Evolutionary conservation across 106 monocot species (phyloP), one percentile per base, ranked within the genome.

Genomic region (Dendrobium officinale): DNA sequence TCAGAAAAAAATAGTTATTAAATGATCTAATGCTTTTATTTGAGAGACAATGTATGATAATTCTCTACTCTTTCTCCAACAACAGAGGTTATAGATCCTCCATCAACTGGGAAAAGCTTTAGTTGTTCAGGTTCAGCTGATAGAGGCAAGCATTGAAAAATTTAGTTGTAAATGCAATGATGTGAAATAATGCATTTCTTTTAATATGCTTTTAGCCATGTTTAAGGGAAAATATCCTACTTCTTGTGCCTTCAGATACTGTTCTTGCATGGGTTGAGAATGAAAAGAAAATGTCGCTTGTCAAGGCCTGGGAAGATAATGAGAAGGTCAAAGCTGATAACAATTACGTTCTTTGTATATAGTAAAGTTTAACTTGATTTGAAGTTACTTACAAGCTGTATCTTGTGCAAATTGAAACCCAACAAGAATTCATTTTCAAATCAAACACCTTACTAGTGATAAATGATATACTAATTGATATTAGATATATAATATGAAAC

Each of bases 241-340:
- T 54, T 16, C 45, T 54, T 16, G 16, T 40, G 19, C 41, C 16
- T 40, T 8, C 79, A 87, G 87, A 90, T 86, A 76, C 81, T 51
- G 81, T 83, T 87, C 90, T 90, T 83, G 67, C 85, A 26, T 79
- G 87, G 26, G 77, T 90, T 42, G 83, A 83, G 80, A 87, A 81
- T n/a, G 90, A 90, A 78, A 90, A 90, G 77, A 81, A 81, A 56
- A 61, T 81, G 72, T 87, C 90, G 17, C 68, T 90, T 64, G 88
- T 87, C 81, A 87, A 49, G 61, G 90, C 90, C 20, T 90, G 90
- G 90, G 90, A 90, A 77, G 90, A 90, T 4, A 90, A 72, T 77
- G 88, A 88, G 59, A 93, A 90, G 82, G 79, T 87, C 2, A 90
- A 88, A 80, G 83, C 80, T 26, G 90, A 90, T 26, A 90, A 93